Percentiles rank a stretch among this genome's conserved stretches.
These are phyloP conservation scores for Mortierella sp. DNA, from an alignment of 371 early-diverging fungal genomes.

Conservation along the genomic window DNA sequence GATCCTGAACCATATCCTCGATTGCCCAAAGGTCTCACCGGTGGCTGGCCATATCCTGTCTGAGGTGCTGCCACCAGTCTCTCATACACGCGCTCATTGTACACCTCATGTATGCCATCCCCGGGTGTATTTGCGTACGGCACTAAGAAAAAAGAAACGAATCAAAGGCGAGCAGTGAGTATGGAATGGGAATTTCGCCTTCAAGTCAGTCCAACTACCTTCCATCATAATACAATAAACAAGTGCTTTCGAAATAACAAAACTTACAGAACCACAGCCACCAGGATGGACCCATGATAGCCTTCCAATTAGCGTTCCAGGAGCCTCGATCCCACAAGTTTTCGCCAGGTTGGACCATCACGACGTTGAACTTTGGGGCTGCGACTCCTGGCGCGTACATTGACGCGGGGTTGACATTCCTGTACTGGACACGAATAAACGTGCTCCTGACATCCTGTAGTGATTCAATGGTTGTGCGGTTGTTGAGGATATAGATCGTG, in stretches of 20 bases:
- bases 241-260: neutral
- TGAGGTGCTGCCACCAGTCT: constrained; percentile 37
- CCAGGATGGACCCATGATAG: constrained; percentile 59
- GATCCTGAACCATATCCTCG: constrained; percentile 6
- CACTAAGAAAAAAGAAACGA: constrained; percentile 15
- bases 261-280: constrained; percentile 62
- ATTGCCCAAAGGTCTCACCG: neutral
- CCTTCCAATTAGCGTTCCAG: constrained; percentile 56
- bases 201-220: too few relatives aligned
- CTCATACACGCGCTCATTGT: constrained; percentile 59
- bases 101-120: constrained; percentile 65
- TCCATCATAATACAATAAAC: too few relatives aligned
- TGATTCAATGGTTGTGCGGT: constrained; percentile 58
- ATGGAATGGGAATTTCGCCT: too few relatives aligned
- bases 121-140: constrained; percentile 60
- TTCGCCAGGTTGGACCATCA: constrained; percentile 41
- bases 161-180: neutral
- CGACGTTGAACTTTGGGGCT: constrained; percentile 34
- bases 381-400: constrained; percentile 3
- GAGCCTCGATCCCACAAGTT: constrained; percentile 58
- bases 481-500: constrained; percentile 44
- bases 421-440: constrained; percentile 42
- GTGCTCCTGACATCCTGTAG: constrained; percentile 39
- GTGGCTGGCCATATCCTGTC: constrained; percentile 4
- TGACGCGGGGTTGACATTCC: constrained; percentile 16